Evolutionary conservation across 306 rosid species (phyloP).

Genomic region (Bauhinia variegata): DNA sequence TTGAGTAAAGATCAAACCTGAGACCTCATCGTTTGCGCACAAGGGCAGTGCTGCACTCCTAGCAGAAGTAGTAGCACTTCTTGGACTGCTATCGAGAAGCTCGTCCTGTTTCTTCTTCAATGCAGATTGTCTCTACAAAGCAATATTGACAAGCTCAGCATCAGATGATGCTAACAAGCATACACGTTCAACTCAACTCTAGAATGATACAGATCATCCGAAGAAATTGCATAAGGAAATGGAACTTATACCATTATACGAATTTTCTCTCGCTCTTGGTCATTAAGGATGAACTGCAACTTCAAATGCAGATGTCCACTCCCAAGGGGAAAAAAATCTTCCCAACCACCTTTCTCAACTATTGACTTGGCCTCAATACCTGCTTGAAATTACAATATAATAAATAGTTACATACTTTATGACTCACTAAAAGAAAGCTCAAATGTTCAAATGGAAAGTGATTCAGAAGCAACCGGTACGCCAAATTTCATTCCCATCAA

Average conservation of each 20-base stretch:
- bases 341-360: constrained; percentile 83
- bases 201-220: no score
- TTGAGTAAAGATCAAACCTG: constrained; percentile 77
- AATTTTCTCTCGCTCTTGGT: constrained; percentile 73
- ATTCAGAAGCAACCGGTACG: constrained; percentile 54
- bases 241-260: constrained; percentile 66
- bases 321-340: constrained; percentile 72
- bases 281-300: constrained; percentile 72
- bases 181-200: no score
- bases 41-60: constrained; percentile 45
- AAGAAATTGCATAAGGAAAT: constrained; percentile 7
- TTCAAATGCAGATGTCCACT: constrained; percentile 71
- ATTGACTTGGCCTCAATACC: constrained; percentile 54
- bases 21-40: constrained; percentile 50
- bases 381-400: no score
- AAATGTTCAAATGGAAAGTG: constrained; percentile 17
- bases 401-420: background rate
- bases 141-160: no score
- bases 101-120: constrained; percentile 73
- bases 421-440: background rate
- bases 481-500: constrained; percentile 70
- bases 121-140: constrained; percentile 50
- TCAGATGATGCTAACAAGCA: no score
- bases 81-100: constrained; percentile 44
- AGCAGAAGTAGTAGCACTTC: constrained; percentile 22